Conservation (phyloP, 345 rosid species). For the Gossypioides kirkii region DNA sequence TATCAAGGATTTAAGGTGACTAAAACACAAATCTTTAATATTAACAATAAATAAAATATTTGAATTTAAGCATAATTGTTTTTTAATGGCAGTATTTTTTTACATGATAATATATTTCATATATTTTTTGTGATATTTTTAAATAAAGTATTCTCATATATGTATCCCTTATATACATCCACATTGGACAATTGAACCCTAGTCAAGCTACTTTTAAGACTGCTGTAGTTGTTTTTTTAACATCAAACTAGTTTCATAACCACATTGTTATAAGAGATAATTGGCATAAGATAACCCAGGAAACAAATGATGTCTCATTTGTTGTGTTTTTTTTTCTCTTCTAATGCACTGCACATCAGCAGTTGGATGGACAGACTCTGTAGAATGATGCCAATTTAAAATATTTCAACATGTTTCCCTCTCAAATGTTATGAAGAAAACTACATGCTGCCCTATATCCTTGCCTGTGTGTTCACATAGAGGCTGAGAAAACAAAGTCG, state of each 20-base stretch:
- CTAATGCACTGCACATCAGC: not conserved
- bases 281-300: not conserved
- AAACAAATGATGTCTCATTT: not conserved
- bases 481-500: not conserved
- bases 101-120: too few relatives aligned
- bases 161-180: not conserved
- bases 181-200: not conserved
- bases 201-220: not conserved
- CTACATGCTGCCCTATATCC: not conserved
- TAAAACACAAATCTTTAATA: not conserved
- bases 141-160: not conserved
- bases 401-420: not conserved
- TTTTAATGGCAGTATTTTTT: not conserved
- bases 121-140: not conserved
- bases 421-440: not conserved
- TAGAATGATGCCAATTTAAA: not conserved
- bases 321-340: not conserved
- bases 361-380: not conserved
- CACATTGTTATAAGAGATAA: not conserved
- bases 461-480: not conserved
- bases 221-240: not conserved
- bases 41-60: not conserved
- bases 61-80: not conserved
- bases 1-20: not conserved
- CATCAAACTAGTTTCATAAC: constrained; percentile 1